phyloP scores from a whole-genome alignment of 495 filamentous ascomycete genomes.

The Tuber umbilicatum region DNA sequence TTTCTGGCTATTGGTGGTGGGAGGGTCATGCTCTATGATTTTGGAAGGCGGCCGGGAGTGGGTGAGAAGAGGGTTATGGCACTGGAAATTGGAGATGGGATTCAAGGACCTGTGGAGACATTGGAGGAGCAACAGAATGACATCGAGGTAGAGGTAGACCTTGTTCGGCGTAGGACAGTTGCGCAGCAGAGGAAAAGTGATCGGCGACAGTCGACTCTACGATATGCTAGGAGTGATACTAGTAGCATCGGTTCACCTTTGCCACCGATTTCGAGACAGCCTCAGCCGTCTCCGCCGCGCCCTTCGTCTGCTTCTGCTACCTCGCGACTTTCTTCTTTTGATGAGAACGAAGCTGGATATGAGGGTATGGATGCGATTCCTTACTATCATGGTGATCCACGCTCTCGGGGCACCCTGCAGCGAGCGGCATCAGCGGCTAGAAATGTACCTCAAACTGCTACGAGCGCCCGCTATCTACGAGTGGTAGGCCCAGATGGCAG shows the following conservation, averaged over 20 bases:
- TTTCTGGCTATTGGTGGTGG: slow-evolving; percentile 76
- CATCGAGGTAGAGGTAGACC: slow-evolving; percentile 72
- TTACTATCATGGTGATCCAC: slow-evolving; percentile 71
- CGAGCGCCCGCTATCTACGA: slow-evolving; percentile 50
- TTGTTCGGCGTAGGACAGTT: slow-evolving; percentile 68
- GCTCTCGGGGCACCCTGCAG: slow-evolving; percentile 65
- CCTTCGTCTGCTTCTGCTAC: slow-evolving; percentile 46
- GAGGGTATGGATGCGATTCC: slow-evolving; percentile 52
- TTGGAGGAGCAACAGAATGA: slow-evolving; percentile 70
- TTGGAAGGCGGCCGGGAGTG: slow-evolving; percentile 55
- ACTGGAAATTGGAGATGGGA: slow-evolving; percentile 67
- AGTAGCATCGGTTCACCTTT: slow-evolving; percentile 9
- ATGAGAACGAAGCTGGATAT: slow-evolving; percentile 50
- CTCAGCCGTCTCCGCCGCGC: slow-evolving; percentile 38
- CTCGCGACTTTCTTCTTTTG: slow-evolving; percentile 46
- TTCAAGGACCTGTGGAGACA: slow-evolving; percentile 51
- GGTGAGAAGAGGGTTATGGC: slow-evolving; percentile 53
- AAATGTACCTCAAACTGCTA: slow-evolving; percentile 44
- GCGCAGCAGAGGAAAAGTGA: slow-evolving; percentile 50
- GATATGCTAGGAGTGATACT: neutral
- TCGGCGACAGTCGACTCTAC: slow-evolving; percentile 39
- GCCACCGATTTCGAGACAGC: slow-evolving; percentile 20
- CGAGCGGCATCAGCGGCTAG: slow-evolving; percentile 60
- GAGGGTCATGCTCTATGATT: slow-evolving; percentile 69
- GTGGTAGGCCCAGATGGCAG: slow-evolving; percentile 61